Conservation (phyloP, 371 early-diverging fungal genomes). For the Lichtheimia hyalospora region DNA sequence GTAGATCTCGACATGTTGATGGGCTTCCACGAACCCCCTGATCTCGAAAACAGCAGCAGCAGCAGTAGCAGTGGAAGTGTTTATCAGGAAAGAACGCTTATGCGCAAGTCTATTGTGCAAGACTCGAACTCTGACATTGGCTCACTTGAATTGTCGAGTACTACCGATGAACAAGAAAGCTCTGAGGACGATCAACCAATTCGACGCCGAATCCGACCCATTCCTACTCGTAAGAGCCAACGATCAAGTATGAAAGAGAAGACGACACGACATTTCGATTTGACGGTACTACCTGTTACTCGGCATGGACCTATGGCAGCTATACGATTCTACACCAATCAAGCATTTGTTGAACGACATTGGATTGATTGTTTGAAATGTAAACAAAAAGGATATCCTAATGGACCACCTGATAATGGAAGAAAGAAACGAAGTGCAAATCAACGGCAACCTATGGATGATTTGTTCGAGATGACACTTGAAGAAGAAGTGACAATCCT, state of each 20-base stretch:
- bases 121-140: background rate
- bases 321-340: background rate
- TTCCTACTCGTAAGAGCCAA: background rate
- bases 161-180: background rate
- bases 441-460: background rate
- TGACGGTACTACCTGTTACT: too few relatives aligned
- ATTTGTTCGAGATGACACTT: constrained; percentile 6
- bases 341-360: background rate
- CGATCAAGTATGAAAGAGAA: too few relatives aligned
- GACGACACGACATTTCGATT: too few relatives aligned
- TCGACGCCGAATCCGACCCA: too few relatives aligned
- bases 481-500: constrained; percentile 30
- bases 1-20: background rate
- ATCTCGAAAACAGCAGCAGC: background rate
- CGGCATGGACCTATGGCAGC: background rate
- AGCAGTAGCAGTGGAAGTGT: background rate
- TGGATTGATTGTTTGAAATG: constrained; percentile 14
- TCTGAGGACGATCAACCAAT: background rate
- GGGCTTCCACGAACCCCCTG: background rate
- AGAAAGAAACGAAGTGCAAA: background rate
- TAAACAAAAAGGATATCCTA: background rate
- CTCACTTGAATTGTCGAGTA: background rate
- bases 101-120: too few relatives aligned
- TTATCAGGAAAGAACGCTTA: background rate
- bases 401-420: constrained; percentile 5